A percentile compares a stretch with the other conserved stretches of the same genome.
Conservation (phyloP, 306 rosid species). For the Ormosia semicastrata region DNA sequence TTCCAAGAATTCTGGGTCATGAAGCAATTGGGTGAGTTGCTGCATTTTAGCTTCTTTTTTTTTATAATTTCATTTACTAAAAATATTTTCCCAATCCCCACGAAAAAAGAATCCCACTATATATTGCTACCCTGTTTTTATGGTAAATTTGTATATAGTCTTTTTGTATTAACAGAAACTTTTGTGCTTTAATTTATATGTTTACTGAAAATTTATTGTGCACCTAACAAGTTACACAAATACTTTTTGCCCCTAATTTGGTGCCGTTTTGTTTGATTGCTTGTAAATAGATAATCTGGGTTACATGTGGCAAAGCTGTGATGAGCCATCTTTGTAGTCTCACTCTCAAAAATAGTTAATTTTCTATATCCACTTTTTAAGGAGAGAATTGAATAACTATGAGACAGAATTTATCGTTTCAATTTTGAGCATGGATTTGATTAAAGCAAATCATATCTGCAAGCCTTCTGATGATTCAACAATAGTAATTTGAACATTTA, state of each 20-base stretch:
- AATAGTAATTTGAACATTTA: not conserved
- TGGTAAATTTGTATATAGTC: not conserved
- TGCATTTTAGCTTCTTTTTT: not conserved
- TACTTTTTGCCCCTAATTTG: not conserved
- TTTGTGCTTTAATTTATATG: not conserved
- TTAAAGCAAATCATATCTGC: not conserved
- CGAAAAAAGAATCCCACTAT: not conserved
- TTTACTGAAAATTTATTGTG: not conserved
- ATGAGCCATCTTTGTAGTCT: not conserved
- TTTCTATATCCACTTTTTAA: not conserved
- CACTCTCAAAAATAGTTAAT: not conserved
- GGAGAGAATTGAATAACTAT: not conserved
- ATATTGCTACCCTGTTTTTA: not conserved
- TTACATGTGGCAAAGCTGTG: not conserved
- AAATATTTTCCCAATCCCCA: not conserved
- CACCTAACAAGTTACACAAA: not conserved
- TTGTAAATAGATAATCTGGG: not conserved
- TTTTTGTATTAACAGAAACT: not conserved
- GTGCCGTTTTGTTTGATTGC: not conserved
- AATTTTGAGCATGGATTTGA: not conserved
- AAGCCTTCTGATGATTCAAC: not conserved
- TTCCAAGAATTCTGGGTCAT: constrained; percentile 84
- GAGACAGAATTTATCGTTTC: not conserved
- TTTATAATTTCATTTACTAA: not conserved
- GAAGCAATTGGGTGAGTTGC: constrained; percentile 79